These are phyloP conservation scores for Venturia pyrina DNA, from an alignment of 2,329 filamentous ascomycete genomes.

Conservation along the genomic window DNA sequence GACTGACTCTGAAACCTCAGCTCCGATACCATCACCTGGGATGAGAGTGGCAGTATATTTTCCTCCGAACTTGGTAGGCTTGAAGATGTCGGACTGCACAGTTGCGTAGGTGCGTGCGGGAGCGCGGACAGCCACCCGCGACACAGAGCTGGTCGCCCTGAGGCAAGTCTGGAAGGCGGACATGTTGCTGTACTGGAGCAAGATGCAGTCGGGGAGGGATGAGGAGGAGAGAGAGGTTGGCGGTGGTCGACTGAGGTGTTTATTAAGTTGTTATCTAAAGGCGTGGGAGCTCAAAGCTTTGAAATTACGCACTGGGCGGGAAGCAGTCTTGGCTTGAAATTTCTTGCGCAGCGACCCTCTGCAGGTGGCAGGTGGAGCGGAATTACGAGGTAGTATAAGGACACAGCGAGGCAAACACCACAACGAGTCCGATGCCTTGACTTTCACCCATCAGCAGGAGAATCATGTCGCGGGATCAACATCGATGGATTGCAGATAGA, in stretches of 20 bases:
- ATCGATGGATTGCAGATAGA: background rate
- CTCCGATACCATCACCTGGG: slow-evolving; percentile 94
- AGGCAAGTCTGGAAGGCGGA: slow-evolving; percentile 1
- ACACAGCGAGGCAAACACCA: background rate
- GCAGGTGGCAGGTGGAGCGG: background rate
- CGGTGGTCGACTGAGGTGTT: background rate
- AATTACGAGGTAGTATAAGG: no score
- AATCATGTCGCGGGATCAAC: background rate
- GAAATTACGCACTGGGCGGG: background rate
- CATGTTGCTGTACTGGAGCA: slow-evolving; percentile 3
- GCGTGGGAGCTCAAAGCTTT: background rate
- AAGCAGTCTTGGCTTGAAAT: background rate
- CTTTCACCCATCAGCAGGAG: background rate
- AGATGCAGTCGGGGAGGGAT: background rate
- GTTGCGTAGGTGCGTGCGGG: slow-evolving; percentile 36
- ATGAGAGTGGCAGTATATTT: slow-evolving; percentile 99
- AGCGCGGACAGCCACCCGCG: background rate
- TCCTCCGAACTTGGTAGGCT: slow-evolving; percentile 96
- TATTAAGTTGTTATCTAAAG: background rate
- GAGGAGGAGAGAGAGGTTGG: background rate
- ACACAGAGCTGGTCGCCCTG: background rate
- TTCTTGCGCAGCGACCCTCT: background rate
- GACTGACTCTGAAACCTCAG: slow-evolving; percentile 94
- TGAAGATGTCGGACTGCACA: slow-evolving; percentile 91
- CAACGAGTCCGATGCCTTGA: background rate